phyloP scores from a whole-genome alignment of 371 early-diverging fungal genomes.

The Actinomucor elegans region DNA sequence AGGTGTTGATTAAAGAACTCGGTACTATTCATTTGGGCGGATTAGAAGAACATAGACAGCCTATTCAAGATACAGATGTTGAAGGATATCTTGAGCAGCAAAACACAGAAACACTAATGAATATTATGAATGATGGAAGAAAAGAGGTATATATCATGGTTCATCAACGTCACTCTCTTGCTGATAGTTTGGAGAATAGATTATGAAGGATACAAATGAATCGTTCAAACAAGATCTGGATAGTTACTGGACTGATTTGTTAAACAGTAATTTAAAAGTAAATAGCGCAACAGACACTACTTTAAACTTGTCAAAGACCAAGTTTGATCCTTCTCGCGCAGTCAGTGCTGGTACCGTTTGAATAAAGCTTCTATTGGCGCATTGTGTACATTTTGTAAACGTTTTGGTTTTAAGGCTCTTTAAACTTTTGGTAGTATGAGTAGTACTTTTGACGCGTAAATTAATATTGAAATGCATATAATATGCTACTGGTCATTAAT shows the following conservation, averaged over 20 bases:
- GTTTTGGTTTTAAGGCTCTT: no score
- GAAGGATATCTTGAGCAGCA: conserved; percentile 35
- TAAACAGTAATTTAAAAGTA: background rate
- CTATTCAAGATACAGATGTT: conserved; percentile 47
- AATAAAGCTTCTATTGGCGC: no score
- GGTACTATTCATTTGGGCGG: conserved; percentile 45
- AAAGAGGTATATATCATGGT: conserved; percentile 29
- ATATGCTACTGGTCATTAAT: no score
- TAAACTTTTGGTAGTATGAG: no score
- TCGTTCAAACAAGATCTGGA: conserved; percentile 23
- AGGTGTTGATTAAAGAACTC: conserved; percentile 39
- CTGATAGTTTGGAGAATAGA: conserved; percentile 11
- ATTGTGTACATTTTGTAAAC: no score
- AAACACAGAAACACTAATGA: conserved; percentile 28
- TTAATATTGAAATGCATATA: no score
- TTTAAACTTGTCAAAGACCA: conserved; percentile 24
- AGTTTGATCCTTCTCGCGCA: conserved; percentile 22
- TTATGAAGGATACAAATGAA: conserved; percentile 17
- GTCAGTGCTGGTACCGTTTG: conserved; percentile 11
- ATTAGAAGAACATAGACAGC: conserved; percentile 34
- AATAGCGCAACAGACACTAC: background rate
- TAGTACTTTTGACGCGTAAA: no score
- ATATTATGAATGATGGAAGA: conserved; percentile 30
- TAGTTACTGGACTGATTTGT: conserved; percentile 6
- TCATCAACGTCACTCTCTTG: background rate